phyloP scores from a whole-genome alignment of 2,329 filamentous ascomycete species.

The Apiospora rasikravindrae region DNA sequence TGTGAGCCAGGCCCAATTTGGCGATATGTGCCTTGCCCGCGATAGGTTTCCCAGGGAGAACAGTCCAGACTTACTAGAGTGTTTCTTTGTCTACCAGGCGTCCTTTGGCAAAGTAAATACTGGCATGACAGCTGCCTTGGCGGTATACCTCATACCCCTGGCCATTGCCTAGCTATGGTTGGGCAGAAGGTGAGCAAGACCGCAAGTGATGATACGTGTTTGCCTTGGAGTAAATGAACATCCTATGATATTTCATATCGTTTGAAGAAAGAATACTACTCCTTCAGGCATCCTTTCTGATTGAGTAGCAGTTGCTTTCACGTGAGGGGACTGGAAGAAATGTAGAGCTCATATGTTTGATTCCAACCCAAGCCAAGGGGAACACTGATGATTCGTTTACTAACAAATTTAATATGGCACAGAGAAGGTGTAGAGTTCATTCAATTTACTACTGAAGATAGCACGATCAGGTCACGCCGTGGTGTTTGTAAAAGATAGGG shows the following conservation, averaged over 20 bases:
- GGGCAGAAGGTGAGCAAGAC: neutral
- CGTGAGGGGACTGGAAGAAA: neutral
- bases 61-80: neutral
- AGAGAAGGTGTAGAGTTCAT: neutral
- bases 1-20: neutral
- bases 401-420: neutral
- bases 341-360: neutral
- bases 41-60: too few relatives aligned
- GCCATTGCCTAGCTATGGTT: neutral
- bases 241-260: neutral
- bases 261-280: neutral
- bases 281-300: neutral
- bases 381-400: neutral
- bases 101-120: neutral
- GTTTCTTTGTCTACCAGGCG: neutral
- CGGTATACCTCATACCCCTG: neutral
- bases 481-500: neutral
- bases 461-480: neutral
- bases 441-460: neutral
- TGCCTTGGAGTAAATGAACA: neutral
- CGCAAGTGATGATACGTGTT: neutral
- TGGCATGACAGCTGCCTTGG: neutral
- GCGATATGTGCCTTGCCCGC: neutral
- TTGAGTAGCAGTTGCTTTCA: neutral
- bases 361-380: neutral